A percentile compares a stretch with the other conserved stretches of the same genome.
phyloP scores from a whole-genome alignment of 2,329 filamentous ascomycete genomes.

The Epichloe bromicola region DNA sequence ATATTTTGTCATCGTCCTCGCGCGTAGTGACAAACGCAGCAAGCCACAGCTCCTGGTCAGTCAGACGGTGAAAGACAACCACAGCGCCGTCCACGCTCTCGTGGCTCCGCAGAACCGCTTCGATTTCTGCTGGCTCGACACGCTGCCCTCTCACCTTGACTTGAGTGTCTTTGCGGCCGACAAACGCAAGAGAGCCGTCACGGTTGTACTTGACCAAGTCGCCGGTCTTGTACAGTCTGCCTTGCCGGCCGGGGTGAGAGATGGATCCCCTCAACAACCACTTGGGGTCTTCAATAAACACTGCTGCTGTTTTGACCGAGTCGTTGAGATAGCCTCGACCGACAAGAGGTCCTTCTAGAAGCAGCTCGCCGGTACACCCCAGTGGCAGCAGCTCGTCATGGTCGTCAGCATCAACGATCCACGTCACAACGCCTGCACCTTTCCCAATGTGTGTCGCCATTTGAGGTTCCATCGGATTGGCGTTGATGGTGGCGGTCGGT shows the following conservation, averaged over 20 bases:
- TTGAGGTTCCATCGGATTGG: not conserved
- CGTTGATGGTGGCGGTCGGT: not conserved
- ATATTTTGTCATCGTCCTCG: too few relatives aligned
- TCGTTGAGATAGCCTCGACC: constrained; percentile 36
- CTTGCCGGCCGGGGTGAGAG: constrained; percentile 4
- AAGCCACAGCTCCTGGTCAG: too few relatives aligned
- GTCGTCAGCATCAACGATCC: constrained; percentile 14
- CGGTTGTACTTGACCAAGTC: constrained; percentile 10
- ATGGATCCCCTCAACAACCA: constrained; percentile 7
- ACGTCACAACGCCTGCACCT: constrained; percentile 7
- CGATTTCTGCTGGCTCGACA: too few relatives aligned
- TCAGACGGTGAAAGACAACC: too few relatives aligned
- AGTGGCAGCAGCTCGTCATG: constrained; percentile 5
- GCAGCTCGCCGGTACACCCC: constrained; percentile 20
- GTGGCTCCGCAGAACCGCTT: too few relatives aligned
- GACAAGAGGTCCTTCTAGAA: constrained; percentile 31
- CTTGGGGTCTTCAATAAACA: constrained; percentile 14
- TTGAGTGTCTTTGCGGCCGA: constrained; percentile 9
- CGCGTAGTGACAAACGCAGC: too few relatives aligned
- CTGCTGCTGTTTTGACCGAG: constrained; percentile 16
- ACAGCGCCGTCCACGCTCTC: too few relatives aligned
- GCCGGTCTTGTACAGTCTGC: constrained; percentile 10
- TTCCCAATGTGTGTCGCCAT: not conserved
- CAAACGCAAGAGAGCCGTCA: constrained; percentile 7
- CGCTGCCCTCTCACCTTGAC: too few relatives aligned